Conservation (phyloP, 768 basidiomycete species). For the Auricularia cornea region DNA sequence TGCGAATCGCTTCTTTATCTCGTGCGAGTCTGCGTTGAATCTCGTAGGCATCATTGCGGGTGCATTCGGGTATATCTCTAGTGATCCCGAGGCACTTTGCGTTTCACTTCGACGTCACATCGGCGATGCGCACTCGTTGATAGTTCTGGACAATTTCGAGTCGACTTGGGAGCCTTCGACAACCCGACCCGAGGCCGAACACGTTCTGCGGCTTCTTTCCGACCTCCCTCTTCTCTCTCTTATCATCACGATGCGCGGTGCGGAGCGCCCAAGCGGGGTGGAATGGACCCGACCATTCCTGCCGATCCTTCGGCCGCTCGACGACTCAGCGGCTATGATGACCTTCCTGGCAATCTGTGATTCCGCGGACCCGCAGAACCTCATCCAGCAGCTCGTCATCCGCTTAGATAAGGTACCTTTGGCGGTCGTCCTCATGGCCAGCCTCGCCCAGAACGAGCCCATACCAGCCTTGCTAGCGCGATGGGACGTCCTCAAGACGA, state of each 20-base stretch:
- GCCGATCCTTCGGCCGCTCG: not conserved
- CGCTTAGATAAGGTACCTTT: constrained; percentile 24
- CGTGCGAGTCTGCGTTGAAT: constrained; percentile 17
- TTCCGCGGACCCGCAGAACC: constrained; percentile 13
- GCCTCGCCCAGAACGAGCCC: constrained; percentile 8
- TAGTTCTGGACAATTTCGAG: constrained; percentile 35
- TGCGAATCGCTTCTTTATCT: constrained; percentile 24
- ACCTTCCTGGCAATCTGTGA: constrained; percentile 17
- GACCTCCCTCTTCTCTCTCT: constrained; percentile 21
- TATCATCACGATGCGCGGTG: constrained; percentile 27
- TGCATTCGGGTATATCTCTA: not conserved
- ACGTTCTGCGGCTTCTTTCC: constrained; percentile 18
- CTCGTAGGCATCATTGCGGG: not conserved
- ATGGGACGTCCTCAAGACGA: constrained; percentile 4
- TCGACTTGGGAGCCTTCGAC: constrained; percentile 26
- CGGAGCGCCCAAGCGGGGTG: not conserved
- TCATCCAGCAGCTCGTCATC: constrained; percentile 16
- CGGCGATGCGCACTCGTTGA: constrained; percentile 17
- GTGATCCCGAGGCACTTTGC: not conserved
- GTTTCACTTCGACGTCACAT: not conserved
- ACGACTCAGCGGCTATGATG: constrained; percentile 12
- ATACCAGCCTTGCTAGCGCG: constrained; percentile 1
- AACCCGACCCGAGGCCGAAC: constrained; percentile 15
- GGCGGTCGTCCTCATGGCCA: constrained; percentile 29
- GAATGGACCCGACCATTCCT: constrained; percentile 2